These are phyloP conservation scores for Centella asiatica DNA, from an alignment of 129 eudicot genomes.

Conservation along the genomic window DNA sequence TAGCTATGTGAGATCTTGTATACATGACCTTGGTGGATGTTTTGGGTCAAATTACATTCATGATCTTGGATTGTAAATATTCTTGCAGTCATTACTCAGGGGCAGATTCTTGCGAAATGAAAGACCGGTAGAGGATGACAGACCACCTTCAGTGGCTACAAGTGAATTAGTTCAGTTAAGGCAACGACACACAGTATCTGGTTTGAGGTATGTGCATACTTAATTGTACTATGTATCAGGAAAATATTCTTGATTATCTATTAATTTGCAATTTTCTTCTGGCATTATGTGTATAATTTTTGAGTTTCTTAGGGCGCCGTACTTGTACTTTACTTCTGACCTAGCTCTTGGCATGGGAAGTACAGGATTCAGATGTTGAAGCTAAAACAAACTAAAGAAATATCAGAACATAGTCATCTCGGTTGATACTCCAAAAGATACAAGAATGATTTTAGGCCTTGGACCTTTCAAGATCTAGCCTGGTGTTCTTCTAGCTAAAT, in stretches of 20 bases:
- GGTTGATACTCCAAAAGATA: not conserved
- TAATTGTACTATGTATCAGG: not conserved
- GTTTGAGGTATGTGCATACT: constrained; percentile 61
- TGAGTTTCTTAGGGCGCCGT: not conserved
- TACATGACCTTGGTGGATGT: too few relatives aligned
- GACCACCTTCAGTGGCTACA: constrained; percentile 81
- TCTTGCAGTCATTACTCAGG: constrained; percentile 75
- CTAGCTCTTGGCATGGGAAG: too few relatives aligned
- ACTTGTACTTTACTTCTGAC: too few relatives aligned
- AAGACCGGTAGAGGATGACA: constrained; percentile 73
- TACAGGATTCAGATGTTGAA: not conserved
- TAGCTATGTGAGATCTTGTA: too few relatives aligned
- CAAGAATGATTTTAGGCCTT: not conserved
- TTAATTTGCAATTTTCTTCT: not conserved
- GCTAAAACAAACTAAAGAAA: not conserved
- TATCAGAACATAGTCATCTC: not conserved
- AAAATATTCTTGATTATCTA: not conserved
- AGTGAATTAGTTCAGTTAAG: constrained; percentile 81
- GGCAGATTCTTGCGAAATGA: constrained; percentile 93
- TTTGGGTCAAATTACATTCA: not conserved
- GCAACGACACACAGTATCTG: constrained; percentile 93
- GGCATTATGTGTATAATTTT: not conserved
- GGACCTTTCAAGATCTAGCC: too few relatives aligned
- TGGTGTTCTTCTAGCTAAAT: too few relatives aligned
- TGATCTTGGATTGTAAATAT: not conserved